A percentile compares a stretch with the other conserved stretches of the same genome.
Evolutionary conservation across 179 eudicot species (phyloP).

Genomic region (Sideroxylon spinosum): DNA sequence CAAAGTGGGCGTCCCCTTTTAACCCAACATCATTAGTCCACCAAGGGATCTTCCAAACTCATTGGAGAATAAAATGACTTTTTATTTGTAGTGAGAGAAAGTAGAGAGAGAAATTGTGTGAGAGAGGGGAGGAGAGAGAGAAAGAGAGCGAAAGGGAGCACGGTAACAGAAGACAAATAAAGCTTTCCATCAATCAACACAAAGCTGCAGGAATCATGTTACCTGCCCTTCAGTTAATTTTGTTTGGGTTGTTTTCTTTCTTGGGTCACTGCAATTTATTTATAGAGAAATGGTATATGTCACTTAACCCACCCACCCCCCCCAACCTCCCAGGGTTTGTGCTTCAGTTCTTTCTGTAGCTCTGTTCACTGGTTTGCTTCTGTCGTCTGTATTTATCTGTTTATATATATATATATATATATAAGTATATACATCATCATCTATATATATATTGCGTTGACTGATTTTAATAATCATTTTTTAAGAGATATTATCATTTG

Average conservation of each 20-base stretch:
- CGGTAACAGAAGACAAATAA: constrained; percentile 21
- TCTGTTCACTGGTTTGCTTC: constrained; percentile 4
- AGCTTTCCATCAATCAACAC: constrained; percentile 33
- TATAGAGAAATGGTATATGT: constrained; percentile 9
- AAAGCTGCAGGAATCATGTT: constrained; percentile 27
- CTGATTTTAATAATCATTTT: background rate
- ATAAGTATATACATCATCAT: background rate
- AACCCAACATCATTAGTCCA: constrained; percentile 20
- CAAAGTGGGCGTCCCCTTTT: constrained; percentile 9
- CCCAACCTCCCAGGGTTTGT: background rate
- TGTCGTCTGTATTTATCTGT: background rate
- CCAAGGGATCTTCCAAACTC: constrained; percentile 38
- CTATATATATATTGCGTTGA: background rate
- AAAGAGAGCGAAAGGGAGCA: background rate
- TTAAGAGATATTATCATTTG: background rate
- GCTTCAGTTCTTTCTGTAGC: background rate
- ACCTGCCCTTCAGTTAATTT: constrained; percentile 25
- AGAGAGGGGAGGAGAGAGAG: background rate
- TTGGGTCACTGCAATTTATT: constrained; percentile 15
- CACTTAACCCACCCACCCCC: constrained; percentile 14
- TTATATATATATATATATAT: background rate
- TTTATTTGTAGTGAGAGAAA: constrained; percentile 7
- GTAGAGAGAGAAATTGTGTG: background rate
- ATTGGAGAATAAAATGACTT: constrained; percentile 34
- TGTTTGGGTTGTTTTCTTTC: constrained; percentile 10